Evolutionary conservation across 345 rosid species (phyloP).

Genomic region (Cardamine chenopodiifolia): DNA sequence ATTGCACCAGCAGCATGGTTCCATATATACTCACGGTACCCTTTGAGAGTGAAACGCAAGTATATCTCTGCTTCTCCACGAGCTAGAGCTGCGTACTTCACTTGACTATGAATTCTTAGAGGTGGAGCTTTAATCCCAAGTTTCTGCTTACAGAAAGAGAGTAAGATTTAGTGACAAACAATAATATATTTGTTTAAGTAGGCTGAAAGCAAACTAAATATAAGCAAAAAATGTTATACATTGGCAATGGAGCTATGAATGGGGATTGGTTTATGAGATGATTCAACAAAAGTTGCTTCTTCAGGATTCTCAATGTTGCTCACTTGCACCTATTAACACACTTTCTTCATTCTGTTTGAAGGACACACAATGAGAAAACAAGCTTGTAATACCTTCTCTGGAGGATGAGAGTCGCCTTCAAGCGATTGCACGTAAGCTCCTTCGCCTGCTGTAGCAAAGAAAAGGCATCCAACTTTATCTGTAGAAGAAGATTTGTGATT

Average conservation of each 20-base stretch:
- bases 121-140: constrained; percentile 83
- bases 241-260: constrained; percentile 64
- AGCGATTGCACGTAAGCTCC: constrained; percentile 79
- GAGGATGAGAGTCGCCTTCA: constrained; percentile 48
- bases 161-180: neutral
- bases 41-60: constrained; percentile 72
- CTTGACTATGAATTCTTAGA: constrained; percentile 86
- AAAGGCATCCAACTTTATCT: constrained; percentile 64
- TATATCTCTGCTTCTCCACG: constrained; percentile 88
- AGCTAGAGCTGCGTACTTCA: constrained; percentile 75
- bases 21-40: constrained; percentile 84
- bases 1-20: constrained; percentile 94
- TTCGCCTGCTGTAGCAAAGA: constrained; percentile 67
- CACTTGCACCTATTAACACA: constrained; percentile 61
- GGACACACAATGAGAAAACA: neutral
- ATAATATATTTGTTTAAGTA: neutral
- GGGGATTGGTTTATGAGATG: constrained; percentile 76
- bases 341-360: neutral
- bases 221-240: constrained; percentile 33
- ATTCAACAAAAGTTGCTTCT: constrained; percentile 84
- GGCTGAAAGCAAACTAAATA: constrained; percentile 13
- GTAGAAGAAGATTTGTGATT: constrained; percentile 39
- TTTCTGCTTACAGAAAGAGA: constrained; percentile 51
- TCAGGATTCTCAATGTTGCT: constrained; percentile 62
- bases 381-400: constrained; percentile 54